A percentile compares a stretch with the other conserved stretches of the same genome.
Evolutionary conservation across 306 rosid species (phyloP).

Genomic region (Pyrus pyrifolia): DNA sequence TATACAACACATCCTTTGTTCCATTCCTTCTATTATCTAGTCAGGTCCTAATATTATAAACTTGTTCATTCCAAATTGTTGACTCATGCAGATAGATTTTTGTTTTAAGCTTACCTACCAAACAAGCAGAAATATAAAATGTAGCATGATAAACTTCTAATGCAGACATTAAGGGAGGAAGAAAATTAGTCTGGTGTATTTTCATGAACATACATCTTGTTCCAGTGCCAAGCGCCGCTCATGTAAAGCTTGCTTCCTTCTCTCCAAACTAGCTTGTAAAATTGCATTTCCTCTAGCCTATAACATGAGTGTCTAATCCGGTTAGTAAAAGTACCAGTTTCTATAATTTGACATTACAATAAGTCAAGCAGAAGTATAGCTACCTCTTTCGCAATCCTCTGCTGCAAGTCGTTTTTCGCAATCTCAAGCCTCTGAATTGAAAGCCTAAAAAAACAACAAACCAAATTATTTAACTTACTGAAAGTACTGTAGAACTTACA

Average conservation of each 20-base stretch:
- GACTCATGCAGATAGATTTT: not conserved
- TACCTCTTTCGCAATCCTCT: slow-evolving; percentile 98
- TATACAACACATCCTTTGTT: not conserved
- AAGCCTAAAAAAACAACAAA: slow-evolving; percentile 50
- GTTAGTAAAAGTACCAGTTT: slow-evolving; percentile 11
- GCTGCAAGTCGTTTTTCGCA: slow-evolving; percentile 89
- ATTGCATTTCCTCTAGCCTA: slow-evolving; percentile 99
- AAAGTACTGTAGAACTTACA: not conserved
- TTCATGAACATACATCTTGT: slow-evolving; percentile 63
- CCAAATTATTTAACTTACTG: not conserved
- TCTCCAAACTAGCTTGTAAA: slow-evolving; percentile 97
- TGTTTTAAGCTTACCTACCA: too few relatives aligned
- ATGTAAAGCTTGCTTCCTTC: slow-evolving; percentile 99
- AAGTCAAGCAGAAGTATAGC: slow-evolving; percentile 7
- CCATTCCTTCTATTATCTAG: not conserved
- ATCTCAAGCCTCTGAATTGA: slow-evolving; percentile 94
- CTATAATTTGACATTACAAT: slow-evolving; percentile 10
- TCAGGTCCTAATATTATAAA: not conserved
- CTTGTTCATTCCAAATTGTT: not conserved
- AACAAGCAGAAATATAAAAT: too few relatives aligned
- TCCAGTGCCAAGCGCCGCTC: slow-evolving; percentile 98
- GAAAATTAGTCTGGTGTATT: not conserved
- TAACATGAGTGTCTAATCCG: slow-evolving; percentile 14
- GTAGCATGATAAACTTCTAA: too few relatives aligned
- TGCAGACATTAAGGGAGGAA: not conserved